Base-by-base conservation (phyloP, 2,329 filamentous ascomycete genomes). In the Emergomyces orientalis region DNA sequence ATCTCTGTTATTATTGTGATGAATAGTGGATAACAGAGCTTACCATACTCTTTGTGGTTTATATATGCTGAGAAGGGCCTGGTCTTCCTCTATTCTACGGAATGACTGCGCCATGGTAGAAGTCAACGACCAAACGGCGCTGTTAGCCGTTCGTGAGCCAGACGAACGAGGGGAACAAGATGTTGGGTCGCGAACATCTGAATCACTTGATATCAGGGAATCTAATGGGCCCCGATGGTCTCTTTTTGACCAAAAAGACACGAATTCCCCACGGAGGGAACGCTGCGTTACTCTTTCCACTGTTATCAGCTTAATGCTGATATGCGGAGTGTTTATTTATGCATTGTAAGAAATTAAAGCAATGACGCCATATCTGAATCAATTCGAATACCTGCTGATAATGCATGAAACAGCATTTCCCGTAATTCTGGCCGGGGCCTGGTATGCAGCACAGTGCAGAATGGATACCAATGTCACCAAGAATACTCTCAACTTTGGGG, bases 401-500 rank as follows among this genome's bases (percentile, higher is more conserved):
- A 19, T 49, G 58, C 13, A 59, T 49, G 25, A 6, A 22, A 51
- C 19, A 60, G 58, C 30, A n/a, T 49, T 51, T 11, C 27, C 17
- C 25, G 30, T 11, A 47, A 19, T 55, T 54, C 32, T 30, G 27
- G 49, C n/a, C 34, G 51, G 22, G 39, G 41, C 19, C 14, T 55
- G 34, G 66, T 70, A 14, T 87, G 85, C 74, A 82, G 84, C 70
- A 80, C 78, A 6, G 74, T 82, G 43, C 71, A 80, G 51, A 66
- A 77, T 45, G 87, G 87, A 63, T 89, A 86, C 73, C 81, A 83
- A 66, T 91, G 88, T 74, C 79, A 81, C 57, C 75, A 82, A 3
- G 73, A 82, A 39, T 81, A 87, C 54, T 84, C 86, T 1, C 88
- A 86, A 67, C 82, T 80, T 62, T 96, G 91, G 90, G 92, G 91